These are phyloP conservation scores for Elaeagnus macrophylla DNA, from an alignment of 306 rosid species.

Conservation along the genomic window DNA sequence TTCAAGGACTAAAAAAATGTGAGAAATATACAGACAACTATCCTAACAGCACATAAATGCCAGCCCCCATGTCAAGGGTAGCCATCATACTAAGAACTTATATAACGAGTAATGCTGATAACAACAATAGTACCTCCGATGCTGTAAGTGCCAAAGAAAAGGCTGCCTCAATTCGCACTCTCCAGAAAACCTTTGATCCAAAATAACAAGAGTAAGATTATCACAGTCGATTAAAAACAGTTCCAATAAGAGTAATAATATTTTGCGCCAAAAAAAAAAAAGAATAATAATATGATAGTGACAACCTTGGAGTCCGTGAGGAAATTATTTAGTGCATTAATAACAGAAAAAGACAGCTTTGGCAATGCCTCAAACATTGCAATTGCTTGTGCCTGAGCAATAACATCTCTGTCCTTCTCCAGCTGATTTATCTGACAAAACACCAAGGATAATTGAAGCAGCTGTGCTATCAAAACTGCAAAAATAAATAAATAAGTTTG, in stretches of 20 bases:
- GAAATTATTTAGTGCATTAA: conserved; percentile 79
- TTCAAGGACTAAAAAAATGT: no score
- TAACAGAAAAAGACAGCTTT: conserved; percentile 72
- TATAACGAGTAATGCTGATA: conserved; percentile 11
- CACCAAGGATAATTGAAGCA: not conserved
- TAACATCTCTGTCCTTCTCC: conserved; percentile 95
- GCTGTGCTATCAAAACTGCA: not conserved
- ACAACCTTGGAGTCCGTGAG: conserved; percentile 80
- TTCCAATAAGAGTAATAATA: conserved; percentile 6
- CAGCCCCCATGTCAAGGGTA: not conserved
- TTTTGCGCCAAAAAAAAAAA: no score
- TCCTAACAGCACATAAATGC: no score
- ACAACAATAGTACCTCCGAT: conserved; percentile 64
- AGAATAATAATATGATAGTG: conserved; percentile 12
- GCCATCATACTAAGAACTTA: not conserved
- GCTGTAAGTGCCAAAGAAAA: conserved; percentile 86
- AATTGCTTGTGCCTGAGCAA: conserved; percentile 93
- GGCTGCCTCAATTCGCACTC: conserved; percentile 92
- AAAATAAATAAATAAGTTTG: not conserved
- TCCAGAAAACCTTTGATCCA: conserved; percentile 71
- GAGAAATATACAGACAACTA: no score
- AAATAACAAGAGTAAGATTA: conserved; percentile 24
- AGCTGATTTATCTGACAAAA: conserved; percentile 77
- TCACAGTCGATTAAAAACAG: conserved; percentile 9
- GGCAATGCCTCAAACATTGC: conserved; percentile 67